Evolutionary conservation across 2,329 filamentous ascomycete genomes (phyloP), one percentile per base, ranked within the genome.

Genomic region (Aulographum hederae): DNA sequence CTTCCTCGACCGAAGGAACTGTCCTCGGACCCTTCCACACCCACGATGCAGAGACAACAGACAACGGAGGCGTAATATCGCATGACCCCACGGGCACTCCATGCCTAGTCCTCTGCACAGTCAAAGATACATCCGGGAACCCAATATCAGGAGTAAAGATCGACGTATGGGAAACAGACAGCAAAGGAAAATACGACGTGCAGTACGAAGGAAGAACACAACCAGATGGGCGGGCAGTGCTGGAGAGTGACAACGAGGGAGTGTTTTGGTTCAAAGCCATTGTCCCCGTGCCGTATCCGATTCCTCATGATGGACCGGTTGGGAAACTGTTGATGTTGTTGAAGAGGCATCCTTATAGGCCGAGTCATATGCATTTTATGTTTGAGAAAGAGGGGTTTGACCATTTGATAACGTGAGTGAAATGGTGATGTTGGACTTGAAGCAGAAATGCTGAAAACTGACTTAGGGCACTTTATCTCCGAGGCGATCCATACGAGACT

Each of bases 311-410:
- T 52, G 80, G 79, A 6, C 82, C 84, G 0, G 81, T 92, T 1
- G 84, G 80, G 1, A 69, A 72, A 52, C 48, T 89, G 41, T 54
- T 89, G 43, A 56, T 59, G 47, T 51, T 57, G 44, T 48, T 89
- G 43, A 63, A 66, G n/a, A 60, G 81, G n/a, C 81, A 89, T 55
- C 71, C 72, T 34, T 85, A 72, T 58, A 58, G 81, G 32, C 81
- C 80, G 1, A 69, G 73, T 14, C 80, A 89, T 51, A 68, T 86
- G 62, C 80, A 89, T 52, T 89, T 89, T 45, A 89, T 91, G 78
- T 84, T 92, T 55, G 70, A 75, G 47, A 84, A 81, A 59, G 52
- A 63, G 20, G 78, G 78, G 0, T 84, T 69, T 57, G 81, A 92
- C 57, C 69, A 76, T 48, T 54, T 92, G 43, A 76, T 89, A 46